A percentile compares a stretch with the other conserved stretches of the same genome.
Conservation (phyloP, 202 grass and related monocot species). For the Bolboschoenoplectus hybrid region DNA sequence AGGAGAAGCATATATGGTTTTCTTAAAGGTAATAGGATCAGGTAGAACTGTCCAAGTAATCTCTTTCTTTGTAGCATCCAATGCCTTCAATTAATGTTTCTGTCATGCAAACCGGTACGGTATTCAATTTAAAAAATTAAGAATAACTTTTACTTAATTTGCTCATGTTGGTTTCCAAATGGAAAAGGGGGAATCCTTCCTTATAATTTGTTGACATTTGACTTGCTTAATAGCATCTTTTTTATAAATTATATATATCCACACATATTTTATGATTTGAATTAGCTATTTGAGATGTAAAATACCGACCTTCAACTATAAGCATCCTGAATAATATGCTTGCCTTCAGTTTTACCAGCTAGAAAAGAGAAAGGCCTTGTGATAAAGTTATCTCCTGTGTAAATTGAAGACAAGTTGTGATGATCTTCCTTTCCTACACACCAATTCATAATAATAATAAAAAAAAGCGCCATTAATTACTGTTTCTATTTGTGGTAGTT, state of each 20-base stretch:
- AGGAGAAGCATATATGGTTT: constrained; percentile 10
- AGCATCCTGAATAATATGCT: constrained; percentile 4
- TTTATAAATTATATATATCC: background rate
- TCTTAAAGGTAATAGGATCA: constrained; percentile 8
- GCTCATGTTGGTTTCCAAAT: background rate
- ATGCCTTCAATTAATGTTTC: background rate
- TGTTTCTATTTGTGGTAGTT: background rate
- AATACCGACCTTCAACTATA: constrained; percentile 2
- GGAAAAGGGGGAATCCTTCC: background rate
- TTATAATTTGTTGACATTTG: background rate
- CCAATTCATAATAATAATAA: background rate
- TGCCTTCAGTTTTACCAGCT: background rate
- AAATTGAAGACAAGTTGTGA: background rate
- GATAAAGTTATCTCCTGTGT: constrained; percentile 4
- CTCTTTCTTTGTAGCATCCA: constrained; percentile 18
- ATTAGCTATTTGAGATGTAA: background rate
- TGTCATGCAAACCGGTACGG: no score
- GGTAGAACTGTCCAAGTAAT: constrained; percentile 18
- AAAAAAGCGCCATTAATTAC: background rate
- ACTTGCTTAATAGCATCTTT: background rate
- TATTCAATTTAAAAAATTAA: background rate
- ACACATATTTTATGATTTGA: constrained; percentile 1
- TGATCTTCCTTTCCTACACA: background rate
- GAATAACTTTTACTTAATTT: background rate
- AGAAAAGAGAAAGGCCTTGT: background rate